phyloP scores from a whole-genome alignment of 2,329 filamentous ascomycete genomes.

The Pestalotiopsis sp. region DNA sequence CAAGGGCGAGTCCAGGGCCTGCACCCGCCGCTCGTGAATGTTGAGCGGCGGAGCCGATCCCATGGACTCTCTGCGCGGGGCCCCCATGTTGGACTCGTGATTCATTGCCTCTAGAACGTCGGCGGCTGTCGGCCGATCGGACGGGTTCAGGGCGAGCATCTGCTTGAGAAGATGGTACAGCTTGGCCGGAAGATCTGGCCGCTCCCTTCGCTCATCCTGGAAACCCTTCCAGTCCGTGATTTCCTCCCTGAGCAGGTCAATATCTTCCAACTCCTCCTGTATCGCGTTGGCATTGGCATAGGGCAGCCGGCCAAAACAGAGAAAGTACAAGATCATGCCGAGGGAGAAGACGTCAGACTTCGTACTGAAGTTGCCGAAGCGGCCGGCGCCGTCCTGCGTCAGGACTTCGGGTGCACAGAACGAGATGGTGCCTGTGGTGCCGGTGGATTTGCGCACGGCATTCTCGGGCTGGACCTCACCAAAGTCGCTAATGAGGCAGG shows the following conservation, averaged over 20 bases:
- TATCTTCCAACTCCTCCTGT: slow-evolving; percentile 89
- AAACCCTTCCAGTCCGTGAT: slow-evolving; percentile 90
- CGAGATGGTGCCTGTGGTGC: slow-evolving; percentile 93
- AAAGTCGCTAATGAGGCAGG: slow-evolving; percentile 94
- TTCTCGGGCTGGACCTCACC: slow-evolving; percentile 92
- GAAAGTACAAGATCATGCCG: slow-evolving; percentile 97
- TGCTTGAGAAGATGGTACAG: slow-evolving; percentile 84
- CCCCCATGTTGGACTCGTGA: slow-evolving; percentile 59
- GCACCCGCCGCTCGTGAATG: slow-evolving; percentile 50
- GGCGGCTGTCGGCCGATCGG: slow-evolving; percentile 77
- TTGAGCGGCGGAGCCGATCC: slow-evolving; percentile 41
- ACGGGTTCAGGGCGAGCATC: slow-evolving; percentile 76
- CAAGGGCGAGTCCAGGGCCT: slow-evolving; percentile 58
- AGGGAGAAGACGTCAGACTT: slow-evolving; percentile 99
- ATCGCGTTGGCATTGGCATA: slow-evolving; percentile 83
- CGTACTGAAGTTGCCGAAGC: slow-evolving; percentile 89
- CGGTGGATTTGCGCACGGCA: slow-evolving; percentile 81
- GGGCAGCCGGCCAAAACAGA: slow-evolving; percentile 90
- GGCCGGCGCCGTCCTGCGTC: slow-evolving; percentile 66
- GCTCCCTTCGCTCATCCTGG: slow-evolving; percentile 71
- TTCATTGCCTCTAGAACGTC: slow-evolving; percentile 83
- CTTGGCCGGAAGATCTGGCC: slow-evolving; percentile 82
- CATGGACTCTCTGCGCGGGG: slow-evolving; percentile 35
- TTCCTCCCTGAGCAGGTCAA: slow-evolving; percentile 82
- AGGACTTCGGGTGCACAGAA: slow-evolving; percentile 97